Conservation (phyloP, 1,284 basidiomycete genomes). For the Cystobasidium slooffiae region DNA sequence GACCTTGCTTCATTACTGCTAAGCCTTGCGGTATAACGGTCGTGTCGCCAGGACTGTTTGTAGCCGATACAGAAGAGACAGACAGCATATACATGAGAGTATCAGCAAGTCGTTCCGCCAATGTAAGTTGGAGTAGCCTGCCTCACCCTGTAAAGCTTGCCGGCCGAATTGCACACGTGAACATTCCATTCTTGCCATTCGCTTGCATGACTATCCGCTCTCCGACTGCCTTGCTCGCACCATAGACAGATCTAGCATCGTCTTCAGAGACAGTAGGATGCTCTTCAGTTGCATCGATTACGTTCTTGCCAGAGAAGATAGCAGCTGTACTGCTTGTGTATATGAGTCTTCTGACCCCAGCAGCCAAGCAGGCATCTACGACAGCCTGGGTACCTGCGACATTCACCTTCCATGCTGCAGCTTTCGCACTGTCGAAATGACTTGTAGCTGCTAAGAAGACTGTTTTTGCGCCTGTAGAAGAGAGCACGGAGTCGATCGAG, state of each 20-base stretch:
- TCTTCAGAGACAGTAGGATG: conserved; percentile 72
- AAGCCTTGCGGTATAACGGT: conserved; percentile 84
- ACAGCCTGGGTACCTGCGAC: conserved; percentile 87
- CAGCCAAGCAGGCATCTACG: conserved; percentile 74
- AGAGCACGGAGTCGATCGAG: conserved; percentile 16
- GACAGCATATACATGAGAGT: neutral
- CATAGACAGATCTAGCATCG: conserved; percentile 94
- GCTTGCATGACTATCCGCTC: conserved; percentile 83
- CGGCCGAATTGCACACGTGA: conserved; percentile 88
- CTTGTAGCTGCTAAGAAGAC: conserved; percentile 38
- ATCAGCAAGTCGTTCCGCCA: neutral
- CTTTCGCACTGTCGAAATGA: conserved; percentile 35
- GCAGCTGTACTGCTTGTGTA: conserved; percentile 95
- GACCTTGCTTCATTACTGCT: conserved; percentile 77
- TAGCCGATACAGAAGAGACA: neutral
- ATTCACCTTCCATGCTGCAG: conserved; percentile 66
- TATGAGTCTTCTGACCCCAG: conserved; percentile 79
- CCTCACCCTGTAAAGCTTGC: conserved; percentile 94
- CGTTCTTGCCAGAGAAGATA: conserved; percentile 80
- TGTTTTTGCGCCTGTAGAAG: conserved; percentile 30
- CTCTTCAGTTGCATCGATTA: conserved; percentile 89
- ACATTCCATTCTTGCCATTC: conserved; percentile 77
- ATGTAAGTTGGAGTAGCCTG: neutral
- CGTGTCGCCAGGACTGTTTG: conserved; percentile 79
- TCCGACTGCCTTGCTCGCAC: conserved; percentile 71